Percentiles rank a stretch among this genome's conserved stretches.
Evolutionary conservation across 257 asterid genomes (phyloP).

Genomic region (Salvia splendens): DNA sequence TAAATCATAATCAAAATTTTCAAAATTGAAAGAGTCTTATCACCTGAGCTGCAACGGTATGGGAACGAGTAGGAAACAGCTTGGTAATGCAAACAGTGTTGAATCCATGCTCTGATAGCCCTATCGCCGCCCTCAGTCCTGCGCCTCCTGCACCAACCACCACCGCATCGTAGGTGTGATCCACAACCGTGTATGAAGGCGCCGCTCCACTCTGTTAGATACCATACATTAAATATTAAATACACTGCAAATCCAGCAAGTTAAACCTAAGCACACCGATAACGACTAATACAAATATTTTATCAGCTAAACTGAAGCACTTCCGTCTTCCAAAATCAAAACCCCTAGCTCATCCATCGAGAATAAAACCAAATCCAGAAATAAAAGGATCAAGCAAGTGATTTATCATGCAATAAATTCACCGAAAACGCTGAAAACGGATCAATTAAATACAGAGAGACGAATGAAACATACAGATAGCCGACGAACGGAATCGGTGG

Average conservation of each 20-base stretch:
- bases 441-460: background rate
- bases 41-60: conserved; percentile 99
- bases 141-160: conserved; percentile 99
- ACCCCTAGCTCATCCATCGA: conserved; percentile 18
- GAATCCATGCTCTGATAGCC: conserved; percentile 97
- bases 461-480: conserved; percentile 51
- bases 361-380: conserved; percentile 26
- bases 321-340: background rate
- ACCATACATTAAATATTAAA: conserved; percentile 5
- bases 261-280: conserved; percentile 11
- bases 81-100: conserved; percentile 98
- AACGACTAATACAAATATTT: background rate
- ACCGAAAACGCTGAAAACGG: background rate
- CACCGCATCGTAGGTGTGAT: conserved; percentile 96
- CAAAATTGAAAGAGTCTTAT: conserved; percentile 13
- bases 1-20: conserved; percentile 9
- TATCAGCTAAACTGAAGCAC: background rate
- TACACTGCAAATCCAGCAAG: conserved; percentile 16
- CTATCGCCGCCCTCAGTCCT: conserved; percentile 96
- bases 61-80: conserved; percentile 98
- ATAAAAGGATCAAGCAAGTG: background rate
- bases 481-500: conserved; percentile 61
- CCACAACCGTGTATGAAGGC: conserved; percentile 84
- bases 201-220: conserved; percentile 60
- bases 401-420: background rate